These are phyloP conservation scores for Vaccinium myrtillus DNA, from an alignment of 148 eudicot species.

Conservation along the genomic window DNA sequence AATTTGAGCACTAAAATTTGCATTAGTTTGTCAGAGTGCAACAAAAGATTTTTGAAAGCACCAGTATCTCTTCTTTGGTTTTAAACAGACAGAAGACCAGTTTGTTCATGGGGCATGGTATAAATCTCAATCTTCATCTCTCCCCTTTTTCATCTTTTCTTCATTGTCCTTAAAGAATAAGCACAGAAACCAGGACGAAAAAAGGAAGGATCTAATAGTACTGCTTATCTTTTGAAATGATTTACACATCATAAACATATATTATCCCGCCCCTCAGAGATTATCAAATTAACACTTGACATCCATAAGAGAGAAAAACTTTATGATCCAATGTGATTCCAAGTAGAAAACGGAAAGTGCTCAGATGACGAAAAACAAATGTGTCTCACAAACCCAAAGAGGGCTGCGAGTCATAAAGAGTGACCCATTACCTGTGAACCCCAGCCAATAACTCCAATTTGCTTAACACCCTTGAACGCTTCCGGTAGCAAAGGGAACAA, in stretches of 20 bases:
- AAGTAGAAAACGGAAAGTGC: not conserved
- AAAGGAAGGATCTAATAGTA: not conserved
- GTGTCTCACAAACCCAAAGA: not conserved
- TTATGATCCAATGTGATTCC: not conserved
- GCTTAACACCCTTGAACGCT: conserved; percentile 90
- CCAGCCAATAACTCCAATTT: conserved; percentile 98
- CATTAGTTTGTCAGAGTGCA: not conserved
- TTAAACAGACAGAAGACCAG: too few species aligned
- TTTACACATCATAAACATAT: not conserved
- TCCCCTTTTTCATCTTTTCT: not conserved
- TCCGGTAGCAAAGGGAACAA: conserved; percentile 84
- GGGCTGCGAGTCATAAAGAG: not conserved
- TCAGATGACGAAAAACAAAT: not conserved
- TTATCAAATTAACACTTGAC: not conserved
- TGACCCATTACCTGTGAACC: conserved; percentile 75
- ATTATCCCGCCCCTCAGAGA: not conserved
- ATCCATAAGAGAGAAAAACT: not conserved
- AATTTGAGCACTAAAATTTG: not conserved
- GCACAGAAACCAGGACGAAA: not conserved
- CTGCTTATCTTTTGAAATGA: not conserved
- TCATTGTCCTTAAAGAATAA: not conserved
- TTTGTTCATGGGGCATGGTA: not conserved
- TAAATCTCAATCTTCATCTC: not conserved
- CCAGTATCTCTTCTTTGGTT: not conserved
- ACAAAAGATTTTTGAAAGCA: not conserved